Conservation (phyloP, 495 filamentous ascomycete genomes). For the Massariosphaeria phaeospora region DNA sequence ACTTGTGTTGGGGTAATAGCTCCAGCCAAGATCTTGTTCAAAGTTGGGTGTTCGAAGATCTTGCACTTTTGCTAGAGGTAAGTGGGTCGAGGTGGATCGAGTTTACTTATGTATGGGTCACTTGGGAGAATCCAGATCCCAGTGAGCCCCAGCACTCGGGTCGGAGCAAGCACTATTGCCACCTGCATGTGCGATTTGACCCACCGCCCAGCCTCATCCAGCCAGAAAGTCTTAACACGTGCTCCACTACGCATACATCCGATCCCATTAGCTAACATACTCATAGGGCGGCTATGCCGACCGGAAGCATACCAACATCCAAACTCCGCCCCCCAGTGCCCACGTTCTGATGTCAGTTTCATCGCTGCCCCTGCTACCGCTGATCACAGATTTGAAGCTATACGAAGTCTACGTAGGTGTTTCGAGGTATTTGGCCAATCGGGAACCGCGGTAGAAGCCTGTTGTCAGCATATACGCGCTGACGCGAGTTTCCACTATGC, state of each 20-base stretch:
- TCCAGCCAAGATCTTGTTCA: neutral
- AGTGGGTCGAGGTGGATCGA: neutral
- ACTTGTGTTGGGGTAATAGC: neutral
- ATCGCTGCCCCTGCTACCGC: neutral
- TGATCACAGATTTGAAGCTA: neutral
- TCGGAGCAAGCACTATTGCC: neutral
- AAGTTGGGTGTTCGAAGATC: neutral
- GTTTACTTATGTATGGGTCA: slow-evolving; percentile 19
- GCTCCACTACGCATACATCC: too few species aligned
- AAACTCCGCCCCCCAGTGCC: neutral
- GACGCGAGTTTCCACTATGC: slow-evolving; percentile 12
- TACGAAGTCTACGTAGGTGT: neutral
- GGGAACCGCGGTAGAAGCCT: neutral
- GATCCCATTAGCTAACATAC: neutral
- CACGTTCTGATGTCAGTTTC: neutral
- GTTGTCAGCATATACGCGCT: slow-evolving; percentile 2
- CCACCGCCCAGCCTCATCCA: neutral
- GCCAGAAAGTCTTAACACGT: neutral
- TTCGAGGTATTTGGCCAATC: neutral
- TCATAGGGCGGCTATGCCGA: neutral
- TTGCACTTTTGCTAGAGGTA: too few species aligned
- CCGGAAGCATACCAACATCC: slow-evolving; percentile 8
- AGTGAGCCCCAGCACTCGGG: slow-evolving; percentile 13
- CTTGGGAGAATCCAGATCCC: slow-evolving; percentile 1
- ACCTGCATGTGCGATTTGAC: neutral